Evolutionary conservation across 306 rosid genomes (phyloP).

Genomic region (Vigna trinervia): DNA sequence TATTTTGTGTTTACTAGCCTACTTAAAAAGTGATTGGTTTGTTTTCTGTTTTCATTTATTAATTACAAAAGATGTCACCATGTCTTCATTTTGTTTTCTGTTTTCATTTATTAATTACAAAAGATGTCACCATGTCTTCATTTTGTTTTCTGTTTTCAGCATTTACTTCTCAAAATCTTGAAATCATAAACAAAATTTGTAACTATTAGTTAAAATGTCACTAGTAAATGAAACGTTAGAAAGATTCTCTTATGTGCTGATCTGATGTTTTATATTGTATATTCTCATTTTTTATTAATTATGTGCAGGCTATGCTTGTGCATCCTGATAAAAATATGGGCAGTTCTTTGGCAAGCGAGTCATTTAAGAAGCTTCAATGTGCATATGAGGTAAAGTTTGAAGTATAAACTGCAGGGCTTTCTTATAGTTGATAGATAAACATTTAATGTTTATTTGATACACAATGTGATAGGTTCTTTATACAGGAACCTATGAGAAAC

Average conservation of each 20-base stretch:
- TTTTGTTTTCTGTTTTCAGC: background rate
- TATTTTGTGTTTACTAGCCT: background rate
- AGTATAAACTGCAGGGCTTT: conserved; percentile 20
- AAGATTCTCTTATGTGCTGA: background rate
- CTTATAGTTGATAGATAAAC: conserved; percentile 30
- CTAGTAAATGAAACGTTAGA: background rate
- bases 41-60: conserved; percentile 15
- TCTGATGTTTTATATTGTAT: conserved; percentile 23
- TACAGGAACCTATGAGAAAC: too few relatives aligned
- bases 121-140: background rate
- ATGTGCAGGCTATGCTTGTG: conserved; percentile 91
- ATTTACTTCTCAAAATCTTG: conserved; percentile 23
- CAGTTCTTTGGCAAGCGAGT: conserved; percentile 83
- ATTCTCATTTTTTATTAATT: conserved; percentile 17
- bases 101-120: conserved; percentile 4
- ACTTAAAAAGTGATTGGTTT: conserved; percentile 2
- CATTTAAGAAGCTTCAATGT: conserved; percentile 92
- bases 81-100: conserved; percentile 14
- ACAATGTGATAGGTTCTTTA: background rate
- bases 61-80: background rate
- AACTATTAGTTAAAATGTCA: background rate
- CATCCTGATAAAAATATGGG: conserved; percentile 99
- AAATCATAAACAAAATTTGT: conserved; percentile 22
- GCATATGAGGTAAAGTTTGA: conserved; percentile 85
- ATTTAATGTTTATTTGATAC: conserved; percentile 27